Evolutionary conservation across 179 eudicot species (phyloP), one percentile per base, ranked within the genome.

Genomic region (Beta corolliflora): DNA sequence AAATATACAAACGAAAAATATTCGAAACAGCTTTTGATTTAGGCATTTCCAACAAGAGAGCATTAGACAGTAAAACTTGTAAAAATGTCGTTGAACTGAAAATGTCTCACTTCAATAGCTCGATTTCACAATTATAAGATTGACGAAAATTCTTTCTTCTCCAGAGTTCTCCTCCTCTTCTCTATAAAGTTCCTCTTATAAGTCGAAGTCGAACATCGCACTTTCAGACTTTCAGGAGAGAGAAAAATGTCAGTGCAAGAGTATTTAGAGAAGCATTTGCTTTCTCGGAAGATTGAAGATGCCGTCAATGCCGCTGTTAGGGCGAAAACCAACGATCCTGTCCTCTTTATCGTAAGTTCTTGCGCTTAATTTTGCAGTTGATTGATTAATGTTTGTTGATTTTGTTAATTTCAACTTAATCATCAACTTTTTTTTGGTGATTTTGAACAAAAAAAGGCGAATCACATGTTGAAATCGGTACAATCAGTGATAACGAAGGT

Each of bases 301-400:
- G 97, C 98, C 81, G 97, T 95, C 60, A 93, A 95, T 88, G 98
- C 97, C 73, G 97, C 98, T 77, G 98, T 95, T 84, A 89, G 98
- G 84, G 90, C 97, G 64, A 95, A 94, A 80, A 89, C 98, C 65
- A 82, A 82, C 79, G 97, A 95, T 95, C 98, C 98, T 65, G 93
- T 95, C 59, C 97, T 95, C 41, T 95, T 91, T 88, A 95, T 95
- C 80, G 97, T 91, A 84, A 79, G 58, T 13, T 71, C 55, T 64
- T 36, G n/a, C 6, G 31, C 56, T 70, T 19, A 56, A n/a, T 74
- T 65, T 11, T 14, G 15, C 64, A 12, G 5, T 18, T 10, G 11
- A 21, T 29, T 10, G 11, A 21, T 71, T 16, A 13, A 66, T n/a
- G 23, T 65, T 64, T 15, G 2, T n/a, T 75, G 53, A 55, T 29